phyloP scores from a whole-genome alignment of 2,329 filamentous ascomycete species.

The Alternaria sp. region DNA sequence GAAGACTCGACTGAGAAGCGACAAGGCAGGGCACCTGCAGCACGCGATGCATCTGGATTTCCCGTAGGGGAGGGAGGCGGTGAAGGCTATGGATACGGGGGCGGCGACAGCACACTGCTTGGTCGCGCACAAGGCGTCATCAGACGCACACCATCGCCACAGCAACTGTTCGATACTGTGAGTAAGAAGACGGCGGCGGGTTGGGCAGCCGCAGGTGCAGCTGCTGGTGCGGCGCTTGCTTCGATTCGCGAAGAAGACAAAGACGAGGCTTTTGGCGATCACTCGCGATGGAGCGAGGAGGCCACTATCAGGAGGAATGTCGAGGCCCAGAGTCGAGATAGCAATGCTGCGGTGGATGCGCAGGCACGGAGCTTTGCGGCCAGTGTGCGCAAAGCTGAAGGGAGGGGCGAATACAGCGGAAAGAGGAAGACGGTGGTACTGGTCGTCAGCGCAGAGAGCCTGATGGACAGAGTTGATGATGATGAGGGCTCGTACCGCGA shows the following conservation, averaged over 20 bases:
- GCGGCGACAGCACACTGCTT: conserved; percentile 69
- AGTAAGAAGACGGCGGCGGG: conserved; percentile 83
- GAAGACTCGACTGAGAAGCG: conserved; percentile 45
- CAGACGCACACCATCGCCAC: conserved; percentile 82
- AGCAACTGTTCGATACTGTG: conserved; percentile 86
- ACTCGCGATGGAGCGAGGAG: conserved; percentile 92
- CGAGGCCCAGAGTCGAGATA: conserved; percentile 49
- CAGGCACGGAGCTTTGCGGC: conserved; percentile 46
- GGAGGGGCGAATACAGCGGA: conserved; percentile 26
- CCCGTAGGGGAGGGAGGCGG: conserved; percentile 38
- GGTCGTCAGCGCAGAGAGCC: conserved; percentile 82
- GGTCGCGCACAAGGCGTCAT: conserved; percentile 82
- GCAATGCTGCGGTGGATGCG: conserved; percentile 42
- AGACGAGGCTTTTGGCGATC: conserved; percentile 77
- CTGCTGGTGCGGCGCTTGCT: conserved; percentile 81
- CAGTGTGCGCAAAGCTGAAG: conserved; percentile 33
- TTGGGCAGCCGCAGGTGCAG: conserved; percentile 82
- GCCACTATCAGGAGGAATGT: conserved; percentile 70
- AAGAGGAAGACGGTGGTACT: conserved; percentile 80
- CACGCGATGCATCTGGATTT: conserved; percentile 30
- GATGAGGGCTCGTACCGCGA: conserved; percentile 66
- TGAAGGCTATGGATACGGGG: conserved; percentile 39
- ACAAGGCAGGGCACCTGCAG: conserved; percentile 32
- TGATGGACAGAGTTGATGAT: conserved; percentile 64
- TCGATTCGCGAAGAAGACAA: conserved; percentile 86